phyloP scores from a whole-genome alignment of 75 land plant genomes.

The Selaginella tamariscina region DNA sequence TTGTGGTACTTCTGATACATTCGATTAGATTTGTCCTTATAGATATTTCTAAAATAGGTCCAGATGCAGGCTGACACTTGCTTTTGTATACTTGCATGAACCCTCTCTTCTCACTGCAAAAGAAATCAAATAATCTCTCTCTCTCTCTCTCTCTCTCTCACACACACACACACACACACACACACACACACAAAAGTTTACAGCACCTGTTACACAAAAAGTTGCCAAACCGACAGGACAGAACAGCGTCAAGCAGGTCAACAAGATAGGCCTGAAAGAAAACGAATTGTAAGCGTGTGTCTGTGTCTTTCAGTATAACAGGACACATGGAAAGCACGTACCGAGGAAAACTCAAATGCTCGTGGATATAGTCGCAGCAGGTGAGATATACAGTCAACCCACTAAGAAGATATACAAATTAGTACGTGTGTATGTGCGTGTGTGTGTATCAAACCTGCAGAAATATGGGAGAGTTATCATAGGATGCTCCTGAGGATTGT shows the following conservation, averaged over 20 bases:
- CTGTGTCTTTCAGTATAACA: background rate
- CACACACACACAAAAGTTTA: background rate
- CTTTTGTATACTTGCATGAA: slow-evolving; percentile 51
- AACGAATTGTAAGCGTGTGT: too few relatives aligned
- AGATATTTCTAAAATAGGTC: slow-evolving; percentile 42
- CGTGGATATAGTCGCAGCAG: slow-evolving; percentile 76
- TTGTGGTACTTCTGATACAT: slow-evolving; percentile 63
- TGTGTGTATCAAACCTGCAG: slow-evolving; percentile 60
- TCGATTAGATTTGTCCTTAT: slow-evolving; percentile 38
- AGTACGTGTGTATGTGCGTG: too few relatives aligned
- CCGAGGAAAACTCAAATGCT: slow-evolving; percentile 93
- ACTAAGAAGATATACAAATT: slow-evolving; percentile 31
- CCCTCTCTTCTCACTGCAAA: slow-evolving; percentile 71
- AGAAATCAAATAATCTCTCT: too few relatives aligned
- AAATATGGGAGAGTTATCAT: slow-evolving; percentile 79
- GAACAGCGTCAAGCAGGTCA: slow-evolving; percentile 72
- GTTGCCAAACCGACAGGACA: slow-evolving; percentile 93
- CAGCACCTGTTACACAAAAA: slow-evolving; percentile 89
- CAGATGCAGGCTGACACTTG: slow-evolving; percentile 90
- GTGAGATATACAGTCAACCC: slow-evolving; percentile 93
- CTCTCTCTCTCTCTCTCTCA: too few relatives aligned
- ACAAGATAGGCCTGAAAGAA: slow-evolving; percentile 60
- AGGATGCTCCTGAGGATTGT: slow-evolving; percentile 47
- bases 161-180: too few relatives aligned
- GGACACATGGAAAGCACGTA: slow-evolving; percentile 25